These are phyloP conservation scores for Epichloe bromicola DNA, from an alignment of 2,329 filamentous ascomycete genomes.

Conservation along the genomic window DNA sequence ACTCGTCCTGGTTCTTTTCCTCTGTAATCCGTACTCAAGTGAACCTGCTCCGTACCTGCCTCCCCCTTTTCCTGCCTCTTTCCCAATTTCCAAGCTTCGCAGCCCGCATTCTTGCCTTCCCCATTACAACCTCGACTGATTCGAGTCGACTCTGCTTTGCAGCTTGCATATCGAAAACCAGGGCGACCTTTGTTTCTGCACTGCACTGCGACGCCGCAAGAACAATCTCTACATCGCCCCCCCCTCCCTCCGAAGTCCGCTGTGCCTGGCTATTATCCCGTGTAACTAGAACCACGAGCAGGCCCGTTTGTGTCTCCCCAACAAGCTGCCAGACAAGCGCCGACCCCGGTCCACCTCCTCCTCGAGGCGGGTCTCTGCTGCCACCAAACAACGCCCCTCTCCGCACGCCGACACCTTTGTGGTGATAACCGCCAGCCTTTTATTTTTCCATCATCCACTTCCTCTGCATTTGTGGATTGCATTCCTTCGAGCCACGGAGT, in stretches of 20 bases:
- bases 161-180: background rate
- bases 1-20: background rate
- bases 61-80: background rate
- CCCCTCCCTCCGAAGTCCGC: background rate
- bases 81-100: background rate
- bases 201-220: background rate
- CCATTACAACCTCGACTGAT: background rate
- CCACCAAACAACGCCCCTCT: conserved; percentile 1
- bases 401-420: conserved; percentile 1
- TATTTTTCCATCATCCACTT: conserved; percentile 5
- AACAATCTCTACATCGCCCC: background rate
- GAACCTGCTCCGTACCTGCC: background rate
- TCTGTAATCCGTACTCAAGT: too few relatives aligned
- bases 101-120: background rate
- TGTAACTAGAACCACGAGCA: conserved; percentile 4
- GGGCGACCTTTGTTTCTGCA: background rate
- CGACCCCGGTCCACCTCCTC: conserved; percentile 4
- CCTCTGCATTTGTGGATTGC: conserved; percentile 8
- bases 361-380: conserved; percentile 1
- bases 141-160: background rate
- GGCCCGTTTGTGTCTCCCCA: background rate
- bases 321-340: conserved; percentile 5
- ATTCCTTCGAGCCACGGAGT: too few relatives aligned
- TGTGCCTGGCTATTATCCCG: background rate
- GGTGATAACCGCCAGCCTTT: conserved; percentile 3